Evolutionary conservation across 208 protist genomes (phyloP).

Genomic region (Leishmania arabica): DNA sequence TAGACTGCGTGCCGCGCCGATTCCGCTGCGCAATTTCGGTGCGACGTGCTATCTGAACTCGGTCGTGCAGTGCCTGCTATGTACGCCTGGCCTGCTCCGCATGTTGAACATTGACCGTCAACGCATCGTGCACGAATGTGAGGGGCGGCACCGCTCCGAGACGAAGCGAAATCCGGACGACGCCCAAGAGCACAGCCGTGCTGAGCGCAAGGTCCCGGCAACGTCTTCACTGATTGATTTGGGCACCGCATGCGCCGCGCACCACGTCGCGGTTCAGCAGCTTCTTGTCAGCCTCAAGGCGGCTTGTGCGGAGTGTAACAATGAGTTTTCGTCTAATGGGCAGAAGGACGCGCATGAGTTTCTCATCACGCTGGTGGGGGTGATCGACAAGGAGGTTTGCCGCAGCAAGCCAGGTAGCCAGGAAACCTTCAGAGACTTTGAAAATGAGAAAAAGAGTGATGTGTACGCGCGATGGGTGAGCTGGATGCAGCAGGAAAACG

Average conservation of each 20-base stretch:
- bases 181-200: slow-evolving; percentile 19
- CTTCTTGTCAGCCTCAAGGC: slow-evolving; percentile 65
- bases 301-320: slow-evolving; percentile 61
- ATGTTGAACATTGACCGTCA: slow-evolving; percentile 36
- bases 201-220: slow-evolving; percentile 31
- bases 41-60: slow-evolving; percentile 98
- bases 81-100: slow-evolving; percentile 47
- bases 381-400: slow-evolving; percentile 91
- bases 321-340: slow-evolving; percentile 69
- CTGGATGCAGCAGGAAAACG: slow-evolving; percentile 46
- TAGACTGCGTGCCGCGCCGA: slow-evolving; percentile 26
- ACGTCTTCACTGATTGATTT: slow-evolving; percentile 54
- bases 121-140: slow-evolving; percentile 23
- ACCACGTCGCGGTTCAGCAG: slow-evolving; percentile 16
- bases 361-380: slow-evolving; percentile 80
- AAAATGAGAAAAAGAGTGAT: slow-evolving; percentile 52
- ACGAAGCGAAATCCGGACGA: neutral
- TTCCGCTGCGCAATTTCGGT: slow-evolving; percentile 85
- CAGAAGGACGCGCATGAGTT: slow-evolving; percentile 94
- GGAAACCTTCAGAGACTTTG: slow-evolving; percentile 57
- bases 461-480: slow-evolving; percentile 58
- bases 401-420: slow-evolving; percentile 40
- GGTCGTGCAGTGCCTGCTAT: slow-evolving; percentile 92
- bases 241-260: slow-evolving; percentile 8
- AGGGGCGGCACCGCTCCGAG: slow-evolving; percentile 6